Conservation (phyloP, 2,329 filamentous ascomycete species). For the Fusarium robinianum region DNA sequence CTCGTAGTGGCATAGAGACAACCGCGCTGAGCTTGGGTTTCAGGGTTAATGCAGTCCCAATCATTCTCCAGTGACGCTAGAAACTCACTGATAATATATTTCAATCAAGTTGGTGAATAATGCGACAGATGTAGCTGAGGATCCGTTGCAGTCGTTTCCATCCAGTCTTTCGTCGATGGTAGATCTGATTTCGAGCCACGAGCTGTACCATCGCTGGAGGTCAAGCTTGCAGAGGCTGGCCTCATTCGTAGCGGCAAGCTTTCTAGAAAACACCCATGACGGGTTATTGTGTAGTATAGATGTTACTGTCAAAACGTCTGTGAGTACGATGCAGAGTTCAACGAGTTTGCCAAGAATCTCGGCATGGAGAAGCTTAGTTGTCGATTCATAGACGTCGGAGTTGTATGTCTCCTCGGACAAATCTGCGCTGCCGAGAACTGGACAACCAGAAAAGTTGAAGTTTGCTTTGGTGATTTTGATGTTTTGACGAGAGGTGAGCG, state of each 20-base stretch:
- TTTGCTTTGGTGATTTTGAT: constrained; percentile 33
- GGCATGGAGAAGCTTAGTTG: constrained; percentile 24
- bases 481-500: constrained; percentile 29
- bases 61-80: rapidly evolving
- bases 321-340: constrained; percentile 31
- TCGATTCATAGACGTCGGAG: constrained; percentile 31
- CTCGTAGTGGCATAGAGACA: constrained; percentile 31
- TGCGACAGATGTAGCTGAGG: constrained; percentile 16
- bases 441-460: constrained; percentile 30
- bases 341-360: constrained; percentile 31
- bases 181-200: constrained; percentile 24
- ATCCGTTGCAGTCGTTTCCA: not conserved
- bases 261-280: constrained; percentile 22
- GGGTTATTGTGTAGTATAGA: constrained; percentile 32
- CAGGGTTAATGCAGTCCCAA: not conserved
- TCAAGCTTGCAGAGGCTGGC: constrained; percentile 29
- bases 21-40: constrained; percentile 19
- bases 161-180: constrained; percentile 17
- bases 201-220: constrained; percentile 27
- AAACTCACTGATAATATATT: constrained; percentile 36
- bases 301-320: constrained; percentile 29
- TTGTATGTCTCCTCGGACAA: constrained; percentile 27
- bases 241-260: constrained; percentile 24
- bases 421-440: constrained; percentile 23
- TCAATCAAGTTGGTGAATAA: constrained; percentile 33